phyloP scores from a whole-genome alignment of 208 protist genomes.

The Phytomonas sp. region DNA sequence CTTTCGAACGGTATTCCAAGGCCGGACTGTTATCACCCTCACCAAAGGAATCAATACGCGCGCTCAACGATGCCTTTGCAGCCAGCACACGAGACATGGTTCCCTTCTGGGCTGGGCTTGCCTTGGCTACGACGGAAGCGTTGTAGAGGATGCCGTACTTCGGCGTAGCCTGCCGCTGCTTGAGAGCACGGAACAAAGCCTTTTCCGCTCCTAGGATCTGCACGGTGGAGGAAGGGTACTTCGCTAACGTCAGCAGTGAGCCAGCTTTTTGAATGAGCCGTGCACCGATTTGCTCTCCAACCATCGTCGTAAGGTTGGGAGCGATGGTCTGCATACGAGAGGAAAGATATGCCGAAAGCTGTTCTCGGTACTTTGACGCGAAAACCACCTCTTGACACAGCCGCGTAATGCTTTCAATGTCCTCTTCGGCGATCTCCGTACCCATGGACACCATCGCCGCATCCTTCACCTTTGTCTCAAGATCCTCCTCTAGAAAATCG shows the following conservation, averaged over 20 bases:
- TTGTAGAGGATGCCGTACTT: constrained; percentile 99
- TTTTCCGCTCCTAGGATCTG: constrained; percentile 99
- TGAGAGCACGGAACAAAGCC: constrained; percentile 97
- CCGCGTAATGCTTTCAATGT: constrained; percentile 91
- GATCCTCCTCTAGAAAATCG: constrained; percentile 94
- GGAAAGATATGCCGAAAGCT: constrained; percentile 97
- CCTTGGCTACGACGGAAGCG: constrained; percentile 95
- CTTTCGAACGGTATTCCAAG: constrained; percentile 88
- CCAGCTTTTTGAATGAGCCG: constrained; percentile 98
- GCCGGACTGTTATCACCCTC: constrained; percentile 87
- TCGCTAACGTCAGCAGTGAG: constrained; percentile 96
- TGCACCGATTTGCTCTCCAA: constrained; percentile 97
- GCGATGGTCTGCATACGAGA: constrained; percentile 97
- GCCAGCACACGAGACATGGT: constrained; percentile 96
- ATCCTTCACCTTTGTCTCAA: constrained; percentile 92
- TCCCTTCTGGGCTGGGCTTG: constrained; percentile 89
- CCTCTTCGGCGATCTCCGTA: constrained; percentile 95
- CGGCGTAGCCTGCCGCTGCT: constrained; percentile 98
- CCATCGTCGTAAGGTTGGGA: constrained; percentile 97
- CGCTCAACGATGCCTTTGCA: constrained; percentile 96
- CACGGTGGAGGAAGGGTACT: constrained; percentile 98
- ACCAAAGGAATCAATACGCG: constrained; percentile 97
- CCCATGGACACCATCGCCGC: constrained; percentile 99
- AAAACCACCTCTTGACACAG: constrained; percentile 91
- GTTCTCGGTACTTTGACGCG: constrained; percentile 91